phyloP scores from a whole-genome alignment of 2,329 filamentous ascomycete species.

The Exophiala calicioides region DNA sequence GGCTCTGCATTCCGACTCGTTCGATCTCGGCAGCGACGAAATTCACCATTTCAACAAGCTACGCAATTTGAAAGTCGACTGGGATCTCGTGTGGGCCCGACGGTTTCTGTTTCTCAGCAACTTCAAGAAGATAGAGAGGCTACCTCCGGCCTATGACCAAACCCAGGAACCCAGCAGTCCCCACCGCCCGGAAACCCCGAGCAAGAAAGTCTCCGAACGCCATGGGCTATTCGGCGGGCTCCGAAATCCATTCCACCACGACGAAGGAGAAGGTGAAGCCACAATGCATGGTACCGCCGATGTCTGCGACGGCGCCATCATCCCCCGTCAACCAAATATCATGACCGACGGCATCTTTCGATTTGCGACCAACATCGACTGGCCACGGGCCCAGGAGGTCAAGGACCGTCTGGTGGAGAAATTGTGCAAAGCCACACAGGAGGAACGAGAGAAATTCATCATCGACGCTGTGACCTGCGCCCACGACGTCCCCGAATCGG shows the following conservation, averaged over 20 bases:
- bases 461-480: conserved; percentile 20
- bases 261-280: neutral
- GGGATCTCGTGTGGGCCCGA: conserved; percentile 57
- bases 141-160: too few species aligned
- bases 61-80: conserved; percentile 55
- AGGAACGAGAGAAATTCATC: conserved; percentile 24
- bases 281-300: too few species aligned
- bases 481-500: conserved; percentile 1
- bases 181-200: neutral
- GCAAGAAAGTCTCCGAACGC: conserved; percentile 10
- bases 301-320: conserved; percentile 24
- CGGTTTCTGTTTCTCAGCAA: conserved; percentile 48
- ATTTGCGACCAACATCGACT: conserved; percentile 32
- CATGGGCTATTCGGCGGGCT: conserved; percentile 19
- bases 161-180: neutral
- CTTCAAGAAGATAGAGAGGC: conserved; percentile 20
- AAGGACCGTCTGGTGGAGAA: conserved; percentile 25
- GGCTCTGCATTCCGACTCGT: conserved; percentile 40
- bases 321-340: conserved; percentile 23
- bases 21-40: conserved; percentile 46
- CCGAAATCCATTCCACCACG: conserved; percentile 10
- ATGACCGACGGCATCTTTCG: conserved; percentile 33
- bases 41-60: conserved; percentile 48
- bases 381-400: conserved; percentile 31
- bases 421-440: conserved; percentile 21